Base-by-base conservation (phyloP, 1,139 yeast genomes). In the Diutina mesorugosa region DNA sequence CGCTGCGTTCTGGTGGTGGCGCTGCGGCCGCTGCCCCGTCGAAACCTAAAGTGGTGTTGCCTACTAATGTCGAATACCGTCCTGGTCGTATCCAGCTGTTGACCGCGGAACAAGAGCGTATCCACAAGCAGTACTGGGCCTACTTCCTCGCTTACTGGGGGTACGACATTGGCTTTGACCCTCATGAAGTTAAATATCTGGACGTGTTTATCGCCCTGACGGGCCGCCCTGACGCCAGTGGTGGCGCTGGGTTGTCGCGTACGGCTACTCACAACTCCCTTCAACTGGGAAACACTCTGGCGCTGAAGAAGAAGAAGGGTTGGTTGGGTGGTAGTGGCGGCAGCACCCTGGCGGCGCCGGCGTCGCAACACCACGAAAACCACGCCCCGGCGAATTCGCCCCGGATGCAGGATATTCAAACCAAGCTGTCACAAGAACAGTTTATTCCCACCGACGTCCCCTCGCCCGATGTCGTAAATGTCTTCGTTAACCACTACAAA, bases 81-180 rank as follows among this genome's bases (percentile, higher is more conserved):
- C 48, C 78, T 4, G 91, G 91, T 10, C 78, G 87, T 61, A 74
- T 81, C 55, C 81, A 80, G 60, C 78, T 83, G 32, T 72, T 89
- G 55, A 78, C 84, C 12, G 69, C 74, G 1, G 84, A 81, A 47
- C 85, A 88, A 69, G 95, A 87, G 64, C 72, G 77, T 57, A 75
- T 75, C 48, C 75, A 90, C 62, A 89, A 89, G 69, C 91, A 87
- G 65, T 76, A 84, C 55, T 87, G 95, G 93, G 83, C 87, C 48
- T 79, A 83, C 60, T 65, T 85, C 54, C 70, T 88, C 59, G 79
- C 78, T 58, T 80, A 76, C 57, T 77, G 83, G 73, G 93, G 90
- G 3, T 76, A 82, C 57, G 77, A 78, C 2, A 76, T 84, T 12
- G 10, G 9, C 46, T 67, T 79, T 41, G 68, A 71, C n/a, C 59